phyloP scores from a whole-genome alignment of 176 grass and related monocot species.

The Zoysia japonica region DNA sequence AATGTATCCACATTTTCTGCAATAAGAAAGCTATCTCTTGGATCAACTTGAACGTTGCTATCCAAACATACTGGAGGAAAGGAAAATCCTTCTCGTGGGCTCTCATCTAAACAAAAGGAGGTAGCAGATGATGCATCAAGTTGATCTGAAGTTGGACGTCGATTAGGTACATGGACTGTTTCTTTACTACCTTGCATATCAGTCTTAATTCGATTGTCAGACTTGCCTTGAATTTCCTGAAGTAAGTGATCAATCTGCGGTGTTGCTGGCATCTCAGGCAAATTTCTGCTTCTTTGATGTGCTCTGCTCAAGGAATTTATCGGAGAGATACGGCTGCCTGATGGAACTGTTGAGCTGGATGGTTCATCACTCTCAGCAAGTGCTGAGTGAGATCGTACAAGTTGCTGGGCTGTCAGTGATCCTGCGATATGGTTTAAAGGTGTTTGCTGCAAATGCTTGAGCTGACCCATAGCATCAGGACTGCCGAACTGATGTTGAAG shows the following conservation, averaged over 20 bases:
- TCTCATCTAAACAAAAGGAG: constrained; percentile 93
- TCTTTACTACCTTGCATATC: constrained; percentile 59
- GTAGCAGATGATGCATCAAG: constrained; percentile 95
- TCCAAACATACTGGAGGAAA: constrained; percentile 77
- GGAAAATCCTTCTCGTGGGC: constrained; percentile 69
- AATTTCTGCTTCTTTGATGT: constrained; percentile 67
- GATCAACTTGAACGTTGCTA: constrained; percentile 76
- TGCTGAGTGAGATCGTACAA: constrained; percentile 63
- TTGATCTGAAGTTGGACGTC: constrained; percentile 68
- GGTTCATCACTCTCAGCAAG: constrained; percentile 57
- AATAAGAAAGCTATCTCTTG: constrained; percentile 72
- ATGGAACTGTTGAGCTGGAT: constrained; percentile 62
- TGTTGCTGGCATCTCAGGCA: constrained; percentile 45
- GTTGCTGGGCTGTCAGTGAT: constrained; percentile 58
- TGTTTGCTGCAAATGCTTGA: constrained; percentile 63
- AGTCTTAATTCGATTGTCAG: constrained; percentile 67
- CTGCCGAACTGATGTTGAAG: constrained; percentile 60
- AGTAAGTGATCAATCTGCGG: constrained; percentile 77
- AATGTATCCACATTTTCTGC: constrained; percentile 66
- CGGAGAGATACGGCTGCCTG: constrained; percentile 56
- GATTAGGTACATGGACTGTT: constrained; percentile 44
- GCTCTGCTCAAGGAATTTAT: constrained; percentile 57
- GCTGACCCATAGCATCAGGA: constrained; percentile 44
- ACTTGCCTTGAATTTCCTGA: constrained; percentile 87
- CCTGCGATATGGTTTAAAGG: constrained; percentile 43